phyloP scores from a whole-genome alignment of 139 green algal genomes.

The Gonium pectorale region DNA sequence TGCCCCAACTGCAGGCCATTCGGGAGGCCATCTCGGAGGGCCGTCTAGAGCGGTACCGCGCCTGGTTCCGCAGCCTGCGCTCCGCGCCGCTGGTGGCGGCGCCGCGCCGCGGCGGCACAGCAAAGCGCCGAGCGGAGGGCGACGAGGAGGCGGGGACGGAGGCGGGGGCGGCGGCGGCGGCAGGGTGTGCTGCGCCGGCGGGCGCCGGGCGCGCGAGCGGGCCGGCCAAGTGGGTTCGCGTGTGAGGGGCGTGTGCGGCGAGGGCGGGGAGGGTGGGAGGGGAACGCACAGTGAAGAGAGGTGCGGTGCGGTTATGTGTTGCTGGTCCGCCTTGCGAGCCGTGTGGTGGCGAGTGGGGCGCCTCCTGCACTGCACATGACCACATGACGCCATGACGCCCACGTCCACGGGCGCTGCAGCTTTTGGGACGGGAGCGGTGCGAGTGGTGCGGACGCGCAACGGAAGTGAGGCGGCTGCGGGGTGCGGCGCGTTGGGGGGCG shows the following conservation, averaged over 20 bases:
- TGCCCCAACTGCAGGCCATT: constrained; percentile 33
- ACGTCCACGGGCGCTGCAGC: no score
- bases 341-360: no score
- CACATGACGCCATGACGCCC: no score
- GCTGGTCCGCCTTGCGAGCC: no score
- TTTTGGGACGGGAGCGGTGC: no score
- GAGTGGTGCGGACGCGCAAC: no score
- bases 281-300: no score
- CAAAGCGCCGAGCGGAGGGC: constrained; percentile 12
- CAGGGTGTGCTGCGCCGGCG: neutral
- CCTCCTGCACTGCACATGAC: no score
- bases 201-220: neutral
- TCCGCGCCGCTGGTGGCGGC: neutral
- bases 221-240: constrained; percentile 26
- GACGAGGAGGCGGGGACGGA: neutral
- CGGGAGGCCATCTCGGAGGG: constrained; percentile 57
- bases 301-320: no score
- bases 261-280: no score
- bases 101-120: neutral
- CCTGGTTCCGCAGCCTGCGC: constrained; percentile 52
- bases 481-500: no score
- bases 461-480: no score
- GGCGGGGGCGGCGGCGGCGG: neutral
- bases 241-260: constrained; percentile 4
- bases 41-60: constrained; percentile 49